phyloP scores from a whole-genome alignment of 176 grass and related monocot species.

The Aegilops umbellulata region DNA sequence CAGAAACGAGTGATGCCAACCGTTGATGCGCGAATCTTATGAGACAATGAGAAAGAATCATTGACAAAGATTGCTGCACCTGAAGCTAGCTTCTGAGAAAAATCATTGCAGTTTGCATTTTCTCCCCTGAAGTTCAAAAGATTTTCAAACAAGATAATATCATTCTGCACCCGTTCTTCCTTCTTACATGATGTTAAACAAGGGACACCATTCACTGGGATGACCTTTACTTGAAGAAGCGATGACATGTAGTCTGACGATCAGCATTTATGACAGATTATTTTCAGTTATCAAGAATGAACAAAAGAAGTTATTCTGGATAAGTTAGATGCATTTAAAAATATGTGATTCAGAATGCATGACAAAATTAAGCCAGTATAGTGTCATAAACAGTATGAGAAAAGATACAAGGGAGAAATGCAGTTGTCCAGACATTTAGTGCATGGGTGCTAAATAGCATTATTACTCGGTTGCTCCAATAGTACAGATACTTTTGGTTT shows the following conservation, averaged over 20 bases:
- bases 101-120: slow-evolving; percentile 70
- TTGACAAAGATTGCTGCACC: slow-evolving; percentile 67
- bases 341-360: not conserved
- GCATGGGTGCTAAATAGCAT: slow-evolving; percentile 3
- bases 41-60: slow-evolving; percentile 83
- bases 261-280: slow-evolving; percentile 23
- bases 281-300: slow-evolving; percentile 3
- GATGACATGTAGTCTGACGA: slow-evolving; percentile 73
- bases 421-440: not conserved
- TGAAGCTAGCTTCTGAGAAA: slow-evolving; percentile 75
- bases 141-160: slow-evolving; percentile 75
- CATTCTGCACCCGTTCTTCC: slow-evolving; percentile 36
- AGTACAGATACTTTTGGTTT: not conserved
- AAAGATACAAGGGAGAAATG: not conserved
- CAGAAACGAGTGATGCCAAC: slow-evolving; percentile 88
- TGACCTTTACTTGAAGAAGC: slow-evolving; percentile 72
- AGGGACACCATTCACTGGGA: slow-evolving; percentile 42
- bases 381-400: slow-evolving; percentile 2
- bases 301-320: not conserved
- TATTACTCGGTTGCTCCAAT: not conserved
- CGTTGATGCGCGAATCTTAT: slow-evolving; percentile 91
- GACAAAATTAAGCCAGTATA: not conserved
- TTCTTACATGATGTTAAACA: slow-evolving; percentile 39
- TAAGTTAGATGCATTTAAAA: not conserved
- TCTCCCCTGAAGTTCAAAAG: slow-evolving; percentile 77